Percentiles rank a stretch among this genome's conserved stretches.
Evolutionary conservation across 129 eudicot genomes (phyloP).

Genomic region (Flaveria sonorensis): DNA sequence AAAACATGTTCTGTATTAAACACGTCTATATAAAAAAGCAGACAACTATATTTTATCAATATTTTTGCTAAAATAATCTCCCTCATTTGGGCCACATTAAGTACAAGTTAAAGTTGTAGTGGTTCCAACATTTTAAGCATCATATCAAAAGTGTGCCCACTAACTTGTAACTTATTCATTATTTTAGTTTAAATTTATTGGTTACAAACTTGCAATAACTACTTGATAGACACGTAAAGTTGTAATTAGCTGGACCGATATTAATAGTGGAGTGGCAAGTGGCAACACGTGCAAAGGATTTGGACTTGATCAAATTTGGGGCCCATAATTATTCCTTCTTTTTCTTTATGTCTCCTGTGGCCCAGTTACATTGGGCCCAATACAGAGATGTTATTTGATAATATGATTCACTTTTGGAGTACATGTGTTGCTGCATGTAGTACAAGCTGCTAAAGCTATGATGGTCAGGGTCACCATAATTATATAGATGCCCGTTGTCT

Average conservation of each 20-base stretch:
- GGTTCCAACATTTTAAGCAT: not conserved
- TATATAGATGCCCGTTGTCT: not conserved
- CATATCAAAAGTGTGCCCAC: slow-evolving; percentile 3
- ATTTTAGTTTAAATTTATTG: not conserved
- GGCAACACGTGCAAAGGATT: slow-evolving; percentile 26
- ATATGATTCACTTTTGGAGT: not conserved
- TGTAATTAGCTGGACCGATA: slow-evolving; percentile 12
- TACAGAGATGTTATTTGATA: slow-evolving; percentile 22
- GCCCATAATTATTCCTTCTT: slow-evolving; percentile 1
- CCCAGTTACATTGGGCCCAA: slow-evolving; percentile 32
- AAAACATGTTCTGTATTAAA: too few species aligned
- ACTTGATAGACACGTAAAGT: slow-evolving; percentile 1
- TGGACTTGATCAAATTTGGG: slow-evolving; percentile 12
- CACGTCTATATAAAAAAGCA: too few species aligned
- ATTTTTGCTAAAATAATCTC: not conserved
- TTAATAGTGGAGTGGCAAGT: slow-evolving; percentile 15
- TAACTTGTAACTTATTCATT: not conserved
- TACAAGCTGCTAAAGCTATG: slow-evolving; percentile 30
- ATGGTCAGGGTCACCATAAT: not conserved
- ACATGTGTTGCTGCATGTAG: slow-evolving; percentile 14
- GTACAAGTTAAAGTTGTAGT: slow-evolving; percentile 3
- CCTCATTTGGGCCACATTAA: slow-evolving; percentile 1
- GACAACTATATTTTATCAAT: not conserved
- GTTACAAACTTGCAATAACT: not conserved
- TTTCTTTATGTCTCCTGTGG: slow-evolving; percentile 22